Conservation (phyloP, 306 rosid genomes). For the Vigna nakashimae region DNA sequence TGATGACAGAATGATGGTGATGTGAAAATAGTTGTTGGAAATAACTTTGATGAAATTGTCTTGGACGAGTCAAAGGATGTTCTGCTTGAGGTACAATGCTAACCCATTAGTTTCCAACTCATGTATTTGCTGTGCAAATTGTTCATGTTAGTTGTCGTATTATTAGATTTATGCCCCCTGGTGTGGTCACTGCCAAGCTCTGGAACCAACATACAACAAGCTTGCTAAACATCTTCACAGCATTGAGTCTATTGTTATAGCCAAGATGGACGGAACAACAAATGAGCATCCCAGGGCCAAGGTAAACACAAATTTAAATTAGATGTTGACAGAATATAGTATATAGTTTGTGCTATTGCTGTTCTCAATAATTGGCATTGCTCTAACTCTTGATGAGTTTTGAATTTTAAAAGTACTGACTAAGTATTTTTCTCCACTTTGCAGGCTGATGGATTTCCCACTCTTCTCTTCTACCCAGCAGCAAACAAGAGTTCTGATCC, state of each 20-base stretch:
- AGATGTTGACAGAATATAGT: conserved; percentile 22
- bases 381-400: conserved; percentile 21
- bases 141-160: conserved; percentile 24
- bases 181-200: conserved; percentile 99
- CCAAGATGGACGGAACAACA: conserved; percentile 98
- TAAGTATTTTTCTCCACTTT: conserved; percentile 24
- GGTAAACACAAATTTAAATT: conserved; percentile 55
- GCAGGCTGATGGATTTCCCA: conserved; percentile 62
- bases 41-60: conserved; percentile 88
- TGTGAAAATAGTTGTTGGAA: conserved; percentile 90
- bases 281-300: conserved; percentile 98
- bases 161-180: conserved; percentile 95
- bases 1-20: conserved; percentile 75
- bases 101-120: conserved; percentile 30
- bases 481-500: conserved; percentile 55
- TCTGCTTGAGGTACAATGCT: conserved; percentile 81
- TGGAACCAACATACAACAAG: conserved; percentile 95
- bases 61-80: conserved; percentile 97
- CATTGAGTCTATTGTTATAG: conserved; percentile 90
- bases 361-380: conserved; percentile 31
- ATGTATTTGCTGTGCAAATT: conserved; percentile 14
- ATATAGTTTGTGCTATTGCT: conserved; percentile 40
- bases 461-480: conserved; percentile 60
- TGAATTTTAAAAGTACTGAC: conserved; percentile 27
- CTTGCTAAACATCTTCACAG: conserved; percentile 89